Conservation (phyloP, 352 stramenopile genomes). For the Globisporangium carolinianum region DNA sequence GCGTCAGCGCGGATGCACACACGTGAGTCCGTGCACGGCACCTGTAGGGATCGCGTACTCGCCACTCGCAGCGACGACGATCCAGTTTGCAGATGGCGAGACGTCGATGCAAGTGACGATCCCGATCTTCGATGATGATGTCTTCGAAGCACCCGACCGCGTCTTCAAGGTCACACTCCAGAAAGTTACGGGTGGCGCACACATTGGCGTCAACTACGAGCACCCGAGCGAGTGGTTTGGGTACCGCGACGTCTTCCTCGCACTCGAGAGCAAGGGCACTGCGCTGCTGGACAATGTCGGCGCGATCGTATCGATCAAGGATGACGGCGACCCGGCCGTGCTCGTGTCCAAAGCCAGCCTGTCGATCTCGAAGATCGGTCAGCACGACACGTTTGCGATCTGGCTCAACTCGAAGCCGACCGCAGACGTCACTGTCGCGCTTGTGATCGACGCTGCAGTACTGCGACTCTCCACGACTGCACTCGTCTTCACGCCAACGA, state of each 20-base stretch:
- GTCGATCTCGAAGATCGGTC: slow-evolving; percentile 61
- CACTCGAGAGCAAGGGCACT: slow-evolving; percentile 25
- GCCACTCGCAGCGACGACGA: slow-evolving; percentile 27
- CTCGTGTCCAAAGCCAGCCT: slow-evolving; percentile 59
- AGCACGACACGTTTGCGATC: slow-evolving; percentile 40
- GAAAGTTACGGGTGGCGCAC: slow-evolving; percentile 40
- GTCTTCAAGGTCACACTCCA: slow-evolving; percentile 58
- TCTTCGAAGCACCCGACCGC: slow-evolving; percentile 54
- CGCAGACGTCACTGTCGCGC: slow-evolving; percentile 26
- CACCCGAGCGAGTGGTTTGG: slow-evolving; percentile 46
- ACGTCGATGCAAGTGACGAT: slow-evolving; percentile 38
- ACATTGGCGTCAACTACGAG: slow-evolving; percentile 56
- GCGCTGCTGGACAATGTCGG: slow-evolving; percentile 52
- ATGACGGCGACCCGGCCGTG: slow-evolving; percentile 55
- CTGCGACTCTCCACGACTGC: slow-evolving; percentile 18
- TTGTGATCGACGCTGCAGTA: slow-evolving; percentile 13
- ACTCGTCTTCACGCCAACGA: slow-evolving; percentile 34
- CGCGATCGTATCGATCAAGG: slow-evolving; percentile 58
- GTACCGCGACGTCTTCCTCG: slow-evolving; percentile 31
- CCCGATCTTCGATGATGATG: slow-evolving; percentile 42
- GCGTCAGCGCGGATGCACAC: slow-evolving; percentile 37
- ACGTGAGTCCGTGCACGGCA: slow-evolving; percentile 62
- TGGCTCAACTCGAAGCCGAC: slow-evolving; percentile 43
- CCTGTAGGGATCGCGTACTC: slow-evolving; percentile 35
- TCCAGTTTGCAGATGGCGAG: slow-evolving; percentile 46